These are phyloP conservation scores for Termitomyces bulborhizus DNA, from an alignment of 768 basidiomycete genomes.

Conservation along the genomic window DNA sequence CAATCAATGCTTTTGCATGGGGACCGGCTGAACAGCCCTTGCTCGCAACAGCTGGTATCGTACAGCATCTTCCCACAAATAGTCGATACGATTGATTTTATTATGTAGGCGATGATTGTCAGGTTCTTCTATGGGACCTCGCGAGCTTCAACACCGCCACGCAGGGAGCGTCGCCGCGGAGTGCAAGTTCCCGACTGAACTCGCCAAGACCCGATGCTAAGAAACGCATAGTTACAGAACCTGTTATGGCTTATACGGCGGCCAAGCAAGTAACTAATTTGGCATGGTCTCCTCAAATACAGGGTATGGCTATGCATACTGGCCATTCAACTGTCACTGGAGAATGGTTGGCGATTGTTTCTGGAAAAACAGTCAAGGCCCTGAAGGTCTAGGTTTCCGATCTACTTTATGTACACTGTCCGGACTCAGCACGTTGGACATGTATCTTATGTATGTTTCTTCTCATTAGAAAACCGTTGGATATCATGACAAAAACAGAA, in stretches of 20 bases:
- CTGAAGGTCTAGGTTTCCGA: conserved; percentile 61
- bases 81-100: conserved; percentile 2
- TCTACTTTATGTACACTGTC: neutral
- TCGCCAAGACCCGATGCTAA: conserved; percentile 80
- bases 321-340: conserved; percentile 70
- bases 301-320: conserved; percentile 67
- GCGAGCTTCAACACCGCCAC: conserved; percentile 46
- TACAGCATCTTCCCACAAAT: neutral
- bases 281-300: conserved; percentile 85
- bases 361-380: conserved; percentile 76
- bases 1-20: conserved; percentile 89
- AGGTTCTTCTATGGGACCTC: conserved; percentile 92
- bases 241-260: conserved; percentile 80
- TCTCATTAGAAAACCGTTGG: neutral
- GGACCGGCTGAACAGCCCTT: conserved; percentile 78
- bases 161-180: conserved; percentile 62
- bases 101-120: conserved; percentile 80
- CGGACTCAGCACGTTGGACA: too few species aligned
- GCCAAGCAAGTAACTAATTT: conserved; percentile 74
- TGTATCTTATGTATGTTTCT: neutral
- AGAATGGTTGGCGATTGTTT: conserved; percentile 84
- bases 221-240: conserved; percentile 67
- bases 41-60: conserved; percentile 80
- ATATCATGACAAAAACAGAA: neutral
- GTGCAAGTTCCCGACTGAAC: conserved; percentile 64